phyloP scores from a whole-genome alignment of 768 basidiomycete species.

The Phanerodontia chrysosporium region DNA sequence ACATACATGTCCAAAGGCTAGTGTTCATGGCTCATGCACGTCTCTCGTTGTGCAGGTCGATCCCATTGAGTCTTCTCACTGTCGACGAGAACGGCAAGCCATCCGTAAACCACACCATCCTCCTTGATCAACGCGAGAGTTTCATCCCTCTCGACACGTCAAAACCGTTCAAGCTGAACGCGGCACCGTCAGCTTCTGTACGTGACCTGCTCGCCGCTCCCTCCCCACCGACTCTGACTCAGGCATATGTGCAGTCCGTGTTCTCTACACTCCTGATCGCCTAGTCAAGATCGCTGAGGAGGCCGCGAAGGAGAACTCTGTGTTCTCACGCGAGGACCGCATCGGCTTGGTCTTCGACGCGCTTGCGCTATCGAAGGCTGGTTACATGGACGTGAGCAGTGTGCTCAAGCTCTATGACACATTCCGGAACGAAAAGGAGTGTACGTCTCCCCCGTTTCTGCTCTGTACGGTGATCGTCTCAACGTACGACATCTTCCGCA shows the following conservation, averaged over 20 bases:
- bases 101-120: constrained; percentile 51
- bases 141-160: constrained; percentile 68
- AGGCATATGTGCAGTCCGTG: constrained; percentile 56
- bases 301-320: constrained; percentile 59
- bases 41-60: constrained; percentile 47
- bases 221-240: background rate
- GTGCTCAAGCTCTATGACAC: constrained; percentile 69
- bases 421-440: constrained; percentile 72
- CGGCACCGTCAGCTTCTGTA: constrained; percentile 86
- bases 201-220: constrained; percentile 26
- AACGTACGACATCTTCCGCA: constrained; percentile 25
- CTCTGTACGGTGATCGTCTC: background rate
- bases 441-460: constrained; percentile 37
- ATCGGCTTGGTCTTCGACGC: constrained; percentile 89
- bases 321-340: constrained; percentile 80
- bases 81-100: constrained; percentile 53
- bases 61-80: constrained; percentile 75
- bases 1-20: background rate
- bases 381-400: constrained; percentile 71
- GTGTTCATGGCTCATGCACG: background rate
- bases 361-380: constrained; percentile 76
- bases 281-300: constrained; percentile 75
- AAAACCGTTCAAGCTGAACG: constrained; percentile 86
- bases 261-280: constrained; percentile 79
- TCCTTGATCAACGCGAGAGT: constrained; percentile 68